These are phyloP conservation scores for Wallacemonas sp. DNA, from an alignment of 208 protist genomes.

Conservation along the genomic window DNA sequence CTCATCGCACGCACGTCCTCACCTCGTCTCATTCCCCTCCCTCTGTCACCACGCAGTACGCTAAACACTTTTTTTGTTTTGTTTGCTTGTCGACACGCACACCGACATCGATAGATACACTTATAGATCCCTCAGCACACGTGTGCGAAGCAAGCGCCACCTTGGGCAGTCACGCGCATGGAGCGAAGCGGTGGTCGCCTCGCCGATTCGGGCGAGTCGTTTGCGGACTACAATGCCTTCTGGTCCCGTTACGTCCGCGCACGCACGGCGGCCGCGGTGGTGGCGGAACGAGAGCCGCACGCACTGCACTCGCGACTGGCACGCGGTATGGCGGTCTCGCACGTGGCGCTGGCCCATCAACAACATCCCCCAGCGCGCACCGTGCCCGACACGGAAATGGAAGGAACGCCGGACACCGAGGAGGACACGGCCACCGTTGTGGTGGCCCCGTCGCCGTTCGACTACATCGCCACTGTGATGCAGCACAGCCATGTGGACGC, in stretches of 20 bases:
- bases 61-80: background rate
- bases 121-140: no score
- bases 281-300: no score
- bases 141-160: no score
- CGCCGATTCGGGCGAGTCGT: background rate
- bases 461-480: conserved; percentile 15
- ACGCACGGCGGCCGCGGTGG: background rate
- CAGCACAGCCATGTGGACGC: background rate
- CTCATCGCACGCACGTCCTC: no score
- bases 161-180: no score
- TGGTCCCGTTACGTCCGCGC: background rate
- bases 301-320: no score
- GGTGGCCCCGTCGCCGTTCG: conserved; percentile 8
- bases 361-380: no score
- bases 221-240: conserved; percentile 1
- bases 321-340: no score
- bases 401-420: background rate
- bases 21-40: no score
- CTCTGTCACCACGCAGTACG: no score
- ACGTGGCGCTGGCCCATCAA: background rate
- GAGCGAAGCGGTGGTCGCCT: no score
- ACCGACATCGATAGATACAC: background rate
- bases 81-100: background rate
- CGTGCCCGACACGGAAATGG: no score
- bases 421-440: background rate